Conservation (phyloP, 1,284 basidiomycete species). For the Marasmius fiardii region DNA sequence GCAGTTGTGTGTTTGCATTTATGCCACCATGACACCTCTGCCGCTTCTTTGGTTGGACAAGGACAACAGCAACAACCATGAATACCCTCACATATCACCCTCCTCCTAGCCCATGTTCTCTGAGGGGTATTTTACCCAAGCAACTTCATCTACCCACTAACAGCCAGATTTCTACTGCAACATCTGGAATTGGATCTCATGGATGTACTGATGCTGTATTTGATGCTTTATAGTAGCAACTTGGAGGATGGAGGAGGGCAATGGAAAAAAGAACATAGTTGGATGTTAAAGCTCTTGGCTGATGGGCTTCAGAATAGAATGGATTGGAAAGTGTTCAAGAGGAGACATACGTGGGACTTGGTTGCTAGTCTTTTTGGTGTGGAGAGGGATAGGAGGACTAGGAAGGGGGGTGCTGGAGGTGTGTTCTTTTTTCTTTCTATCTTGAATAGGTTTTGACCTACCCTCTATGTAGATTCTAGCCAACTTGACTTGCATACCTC, state of each 20-base stretch:
- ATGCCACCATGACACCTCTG: too few relatives aligned
- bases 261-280: conserved; percentile 81
- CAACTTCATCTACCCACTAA: conserved; percentile 77
- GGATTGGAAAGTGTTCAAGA: conserved; percentile 81
- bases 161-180: conserved; percentile 82
- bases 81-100: conserved; percentile 73
- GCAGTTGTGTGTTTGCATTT: too few relatives aligned
- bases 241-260: conserved; percentile 46
- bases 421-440: conserved; percentile 10
- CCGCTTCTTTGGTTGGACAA: too few relatives aligned
- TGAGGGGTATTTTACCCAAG: conserved; percentile 77
- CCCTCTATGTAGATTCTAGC: conserved; percentile 53
- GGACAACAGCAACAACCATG: conserved; percentile 44
- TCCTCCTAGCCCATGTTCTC: conserved; percentile 80
- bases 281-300: conserved; percentile 84
- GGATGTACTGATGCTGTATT: conserved; percentile 85
- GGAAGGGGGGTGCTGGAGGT: conserved; percentile 57
- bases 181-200: conserved; percentile 68
- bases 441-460: conserved; percentile 5
- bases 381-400: conserved; percentile 48
- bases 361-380: conserved; percentile 77
- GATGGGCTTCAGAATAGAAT: conserved; percentile 72
- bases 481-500: conserved; percentile 63
- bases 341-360: conserved; percentile 86
- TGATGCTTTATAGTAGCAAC: conserved; percentile 78